Conservation (phyloP, 768 basidiomycete species). For the Naematelia encephala region DNA sequence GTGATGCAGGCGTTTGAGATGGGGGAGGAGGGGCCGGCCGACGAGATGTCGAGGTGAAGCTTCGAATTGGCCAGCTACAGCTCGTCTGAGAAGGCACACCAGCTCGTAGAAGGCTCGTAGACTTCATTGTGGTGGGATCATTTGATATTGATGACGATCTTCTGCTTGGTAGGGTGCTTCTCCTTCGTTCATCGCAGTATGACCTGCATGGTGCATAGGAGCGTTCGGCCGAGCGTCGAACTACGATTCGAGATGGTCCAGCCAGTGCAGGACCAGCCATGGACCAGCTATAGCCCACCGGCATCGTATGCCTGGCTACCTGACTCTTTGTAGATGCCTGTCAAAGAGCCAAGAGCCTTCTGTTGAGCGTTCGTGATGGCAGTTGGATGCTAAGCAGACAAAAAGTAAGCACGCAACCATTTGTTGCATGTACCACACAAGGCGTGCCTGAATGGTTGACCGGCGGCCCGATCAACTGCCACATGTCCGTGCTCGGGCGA, state of each 20-base stretch:
- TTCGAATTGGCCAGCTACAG: not conserved
- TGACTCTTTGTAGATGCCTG: no score
- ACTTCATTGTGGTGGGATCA: no score
- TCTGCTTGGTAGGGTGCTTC: not conserved
- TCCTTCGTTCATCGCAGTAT: not conserved
- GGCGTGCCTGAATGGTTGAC: no score
- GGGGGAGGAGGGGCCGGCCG: conserved; percentile 10
- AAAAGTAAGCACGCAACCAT: no score
- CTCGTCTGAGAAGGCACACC: not conserved
- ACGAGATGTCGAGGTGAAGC: conserved; percentile 12
- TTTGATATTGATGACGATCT: not conserved
- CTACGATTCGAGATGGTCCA: not conserved
- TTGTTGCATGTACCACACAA: no score
- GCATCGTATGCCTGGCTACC: not conserved
- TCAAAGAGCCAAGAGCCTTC: no score
- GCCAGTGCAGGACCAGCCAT: not conserved
- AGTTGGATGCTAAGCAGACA: no score
- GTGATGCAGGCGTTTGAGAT: not conserved
- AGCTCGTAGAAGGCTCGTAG: no score
- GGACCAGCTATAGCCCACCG: not conserved
- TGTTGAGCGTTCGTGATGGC: no score
- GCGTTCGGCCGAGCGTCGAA: not conserved
- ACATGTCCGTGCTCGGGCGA: not conserved
- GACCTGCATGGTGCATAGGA: not conserved
- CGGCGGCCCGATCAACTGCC: not conserved